phyloP scores from a whole-genome alignment of 2,329 filamentous ascomycete species.

The Trichoderma sp. region DNA sequence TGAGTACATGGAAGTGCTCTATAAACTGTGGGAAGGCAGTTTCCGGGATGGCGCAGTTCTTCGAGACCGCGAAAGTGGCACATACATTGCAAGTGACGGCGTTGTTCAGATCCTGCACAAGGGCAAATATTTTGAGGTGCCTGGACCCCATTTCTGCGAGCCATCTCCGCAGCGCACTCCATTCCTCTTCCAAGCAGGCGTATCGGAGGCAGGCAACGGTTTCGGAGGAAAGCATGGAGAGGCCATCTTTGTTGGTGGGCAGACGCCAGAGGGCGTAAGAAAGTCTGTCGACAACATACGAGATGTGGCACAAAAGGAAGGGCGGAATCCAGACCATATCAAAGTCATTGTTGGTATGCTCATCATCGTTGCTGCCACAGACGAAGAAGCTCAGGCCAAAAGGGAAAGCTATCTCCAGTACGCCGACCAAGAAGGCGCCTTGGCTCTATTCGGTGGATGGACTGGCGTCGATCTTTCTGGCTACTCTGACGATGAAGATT shows the following conservation, averaged over 20 bases:
- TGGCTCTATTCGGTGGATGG: slow-evolving; percentile 22
- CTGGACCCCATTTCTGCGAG: slow-evolving; percentile 22
- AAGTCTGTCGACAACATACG: slow-evolving; percentile 22
- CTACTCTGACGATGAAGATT: slow-evolving; percentile 22
- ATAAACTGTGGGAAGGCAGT: slow-evolving; percentile 22
- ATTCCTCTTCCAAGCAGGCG: slow-evolving; percentile 23
- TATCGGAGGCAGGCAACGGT: slow-evolving; percentile 21
- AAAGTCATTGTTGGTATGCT: slow-evolving; percentile 20
- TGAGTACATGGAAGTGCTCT: slow-evolving; percentile 23
- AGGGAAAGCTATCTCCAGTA: slow-evolving; percentile 19
- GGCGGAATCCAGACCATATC: slow-evolving; percentile 13
- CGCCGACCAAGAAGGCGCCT: slow-evolving; percentile 20
- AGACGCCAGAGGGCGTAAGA: slow-evolving; percentile 14
- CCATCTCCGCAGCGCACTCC: slow-evolving; percentile 21
- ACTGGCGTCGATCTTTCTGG: slow-evolving; percentile 19
- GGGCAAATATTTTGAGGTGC: slow-evolving; percentile 22
- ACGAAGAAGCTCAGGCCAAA: slow-evolving; percentile 19
- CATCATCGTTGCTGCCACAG: slow-evolving; percentile 21
- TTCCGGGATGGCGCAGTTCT: slow-evolving; percentile 23
- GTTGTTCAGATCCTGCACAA: slow-evolving; percentile 24
- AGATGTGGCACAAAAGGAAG: slow-evolving; percentile 2
- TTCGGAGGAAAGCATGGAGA: slow-evolving; percentile 24
- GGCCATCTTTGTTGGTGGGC: slow-evolving; percentile 20
- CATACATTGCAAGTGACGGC: slow-evolving; percentile 11
- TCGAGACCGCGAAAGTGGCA: slow-evolving; percentile 8